Percentiles rank a stretch among this genome's conserved stretches.
These are phyloP conservation scores for Moesziomyces parantarcticus DNA, from an alignment of 1,284 basidiomycete genomes.

Conservation along the genomic window DNA sequence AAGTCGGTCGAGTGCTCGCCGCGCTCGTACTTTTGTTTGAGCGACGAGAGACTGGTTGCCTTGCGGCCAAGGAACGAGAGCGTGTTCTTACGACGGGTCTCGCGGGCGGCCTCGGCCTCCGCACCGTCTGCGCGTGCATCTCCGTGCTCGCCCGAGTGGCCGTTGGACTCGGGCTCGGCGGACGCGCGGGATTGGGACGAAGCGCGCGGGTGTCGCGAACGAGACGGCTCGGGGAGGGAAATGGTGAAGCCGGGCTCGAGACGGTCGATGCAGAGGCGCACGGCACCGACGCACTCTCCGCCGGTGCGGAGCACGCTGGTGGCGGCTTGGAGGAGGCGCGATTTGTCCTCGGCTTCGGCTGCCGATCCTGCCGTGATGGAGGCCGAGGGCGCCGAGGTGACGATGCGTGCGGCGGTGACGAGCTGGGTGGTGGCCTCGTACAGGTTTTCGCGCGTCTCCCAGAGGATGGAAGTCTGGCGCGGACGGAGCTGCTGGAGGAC, in stretches of 20 bases:
- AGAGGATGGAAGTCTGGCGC: slow-evolving; percentile 53
- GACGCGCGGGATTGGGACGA: slow-evolving; percentile 9
- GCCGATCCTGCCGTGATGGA: slow-evolving; percentile 69
- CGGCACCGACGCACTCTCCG: slow-evolving; percentile 60
- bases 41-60: slow-evolving; percentile 69
- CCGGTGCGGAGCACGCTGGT: slow-evolving; percentile 80
- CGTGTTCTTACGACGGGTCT: slow-evolving; percentile 67
- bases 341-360: slow-evolving; percentile 83
- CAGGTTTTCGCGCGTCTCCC: slow-evolving; percentile 79
- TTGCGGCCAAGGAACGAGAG: slow-evolving; percentile 70
- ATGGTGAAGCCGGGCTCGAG: slow-evolving; percentile 41
- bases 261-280: slow-evolving; percentile 55
- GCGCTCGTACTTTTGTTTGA: slow-evolving; percentile 63
- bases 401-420: slow-evolving; percentile 81
- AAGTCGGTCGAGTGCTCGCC: slow-evolving; percentile 40
- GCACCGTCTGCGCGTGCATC: slow-evolving; percentile 9
- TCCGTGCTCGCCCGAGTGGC: slow-evolving; percentile 9
- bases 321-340: slow-evolving; percentile 79
- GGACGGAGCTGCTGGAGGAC: slow-evolving; percentile 45
- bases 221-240: slow-evolving; percentile 32
- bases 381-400: slow-evolving; percentile 69
- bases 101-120: slow-evolving; percentile 7
- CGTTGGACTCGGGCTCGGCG: slow-evolving; percentile 7
- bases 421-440: slow-evolving; percentile 87
- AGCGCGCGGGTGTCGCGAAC: slow-evolving; percentile 19